Conservation (phyloP, 345 rosid species). For the Adansonia digitata region DNA sequence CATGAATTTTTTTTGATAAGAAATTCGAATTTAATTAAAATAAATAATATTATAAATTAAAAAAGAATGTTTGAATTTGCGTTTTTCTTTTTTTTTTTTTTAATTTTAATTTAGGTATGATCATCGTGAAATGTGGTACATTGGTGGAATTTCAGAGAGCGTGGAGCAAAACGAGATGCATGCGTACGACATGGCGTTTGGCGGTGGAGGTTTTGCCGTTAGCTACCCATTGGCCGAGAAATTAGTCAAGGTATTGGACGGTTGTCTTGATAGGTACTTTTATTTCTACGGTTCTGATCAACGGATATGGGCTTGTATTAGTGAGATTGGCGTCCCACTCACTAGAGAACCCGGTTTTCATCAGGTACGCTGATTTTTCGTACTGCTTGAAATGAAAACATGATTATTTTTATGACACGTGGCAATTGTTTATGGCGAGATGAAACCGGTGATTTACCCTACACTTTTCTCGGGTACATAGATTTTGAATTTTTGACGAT, state of each 20-base stretch:
- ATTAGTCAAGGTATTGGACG: conserved; percentile 52
- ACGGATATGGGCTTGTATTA: conserved; percentile 66
- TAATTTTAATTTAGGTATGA: conserved; percentile 49
- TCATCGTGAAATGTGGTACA: conserved; percentile 70
- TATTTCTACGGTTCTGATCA: conserved; percentile 83
- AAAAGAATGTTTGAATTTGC: background rate
- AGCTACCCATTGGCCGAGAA: conserved; percentile 63
- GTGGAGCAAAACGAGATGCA: conserved; percentile 68
- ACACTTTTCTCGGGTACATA: background rate
- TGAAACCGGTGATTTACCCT: background rate
- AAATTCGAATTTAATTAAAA: background rate
- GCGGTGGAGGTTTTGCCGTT: conserved; percentile 89
- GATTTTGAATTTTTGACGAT: background rate
- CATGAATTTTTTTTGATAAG: no score
- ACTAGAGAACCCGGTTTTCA: conserved; percentile 72
- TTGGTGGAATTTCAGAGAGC: conserved; percentile 78
- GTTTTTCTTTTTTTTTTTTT: background rate
- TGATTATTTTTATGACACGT: background rate
- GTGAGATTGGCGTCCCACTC: conserved; percentile 69
- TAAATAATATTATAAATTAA: background rate
- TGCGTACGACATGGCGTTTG: conserved; percentile 75
- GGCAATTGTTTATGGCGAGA: background rate
- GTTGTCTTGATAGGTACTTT: conserved; percentile 58
- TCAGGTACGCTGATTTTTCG: conserved; percentile 46
- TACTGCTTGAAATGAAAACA: background rate